phyloP scores from a whole-genome alignment of 352 stramenopile species.

The Phytophthora multivora region DNA sequence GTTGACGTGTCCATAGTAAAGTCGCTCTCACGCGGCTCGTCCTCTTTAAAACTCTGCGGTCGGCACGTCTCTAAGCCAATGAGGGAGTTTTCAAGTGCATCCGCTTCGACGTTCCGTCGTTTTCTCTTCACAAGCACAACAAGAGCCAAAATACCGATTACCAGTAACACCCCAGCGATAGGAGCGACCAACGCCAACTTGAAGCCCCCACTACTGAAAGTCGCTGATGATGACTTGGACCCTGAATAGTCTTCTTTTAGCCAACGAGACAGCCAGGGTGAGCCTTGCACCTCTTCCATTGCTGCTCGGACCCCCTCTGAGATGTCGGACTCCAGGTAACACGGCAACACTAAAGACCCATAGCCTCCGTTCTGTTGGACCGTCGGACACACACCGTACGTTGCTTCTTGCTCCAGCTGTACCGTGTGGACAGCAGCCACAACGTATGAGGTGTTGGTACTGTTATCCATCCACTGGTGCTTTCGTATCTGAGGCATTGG shows the following conservation, averaged over 20 bases:
- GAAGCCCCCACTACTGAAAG: neutral
- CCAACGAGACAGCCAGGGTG: slow-evolving; percentile 23
- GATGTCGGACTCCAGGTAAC: slow-evolving; percentile 6
- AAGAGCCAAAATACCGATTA: slow-evolving; percentile 12
- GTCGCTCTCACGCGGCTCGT: neutral
- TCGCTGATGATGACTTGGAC: neutral
- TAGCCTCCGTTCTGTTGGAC: slow-evolving; percentile 12
- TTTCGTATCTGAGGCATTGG: slow-evolving; percentile 4
- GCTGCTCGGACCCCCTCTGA: neutral
- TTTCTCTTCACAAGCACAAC: slow-evolving; percentile 14
- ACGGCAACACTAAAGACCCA: slow-evolving; percentile 28
- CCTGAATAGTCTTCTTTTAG: slow-evolving; percentile 9
- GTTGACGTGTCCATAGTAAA: neutral
- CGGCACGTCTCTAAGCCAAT: neutral
- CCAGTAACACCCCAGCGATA: slow-evolving; percentile 20
- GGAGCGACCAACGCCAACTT: slow-evolving; percentile 15
- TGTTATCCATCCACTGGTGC: slow-evolving; percentile 18
- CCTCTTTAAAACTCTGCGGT: neutral
- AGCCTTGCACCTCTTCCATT: slow-evolving; percentile 11
- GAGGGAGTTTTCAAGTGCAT: slow-evolving; percentile 15
- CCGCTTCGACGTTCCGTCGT: slow-evolving; percentile 1
- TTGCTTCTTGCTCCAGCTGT: slow-evolving; percentile 2
- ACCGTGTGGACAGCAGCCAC: slow-evolving; percentile 30
- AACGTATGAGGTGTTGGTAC: slow-evolving; percentile 10
- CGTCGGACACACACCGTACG: slow-evolving; percentile 13